Evolutionary conservation across 345 rosid genomes (phyloP).

Genomic region (Punica granatum): DNA sequence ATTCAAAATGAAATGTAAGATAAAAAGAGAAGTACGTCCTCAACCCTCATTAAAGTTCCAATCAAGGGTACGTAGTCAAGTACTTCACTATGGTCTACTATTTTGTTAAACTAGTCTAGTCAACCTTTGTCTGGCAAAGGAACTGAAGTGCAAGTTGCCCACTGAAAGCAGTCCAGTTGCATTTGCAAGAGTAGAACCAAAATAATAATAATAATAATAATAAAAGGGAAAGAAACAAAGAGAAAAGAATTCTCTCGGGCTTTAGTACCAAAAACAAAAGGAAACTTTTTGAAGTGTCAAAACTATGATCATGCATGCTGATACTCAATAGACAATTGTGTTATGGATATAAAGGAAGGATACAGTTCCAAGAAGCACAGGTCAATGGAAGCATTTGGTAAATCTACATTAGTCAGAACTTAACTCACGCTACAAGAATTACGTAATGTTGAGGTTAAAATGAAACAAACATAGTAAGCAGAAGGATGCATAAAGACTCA

Average conservation of each 20-base stretch:
- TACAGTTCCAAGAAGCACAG: background rate
- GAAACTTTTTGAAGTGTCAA: background rate
- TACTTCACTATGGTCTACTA: background rate
- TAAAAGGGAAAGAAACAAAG: too few species aligned
- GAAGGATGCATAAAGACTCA: slow-evolving; percentile 22
- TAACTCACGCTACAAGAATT: background rate
- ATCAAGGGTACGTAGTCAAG: background rate
- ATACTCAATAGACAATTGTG: background rate
- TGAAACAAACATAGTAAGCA: background rate
- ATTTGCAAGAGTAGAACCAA: background rate
- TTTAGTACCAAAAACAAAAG: too few species aligned
- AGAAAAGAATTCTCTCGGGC: too few species aligned
- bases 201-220: background rate
- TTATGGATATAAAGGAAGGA: background rate
- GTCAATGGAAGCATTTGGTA: background rate
- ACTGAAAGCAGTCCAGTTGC: background rate
- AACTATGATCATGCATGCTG: background rate
- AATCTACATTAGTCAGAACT: background rate
- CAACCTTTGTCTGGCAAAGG: background rate
- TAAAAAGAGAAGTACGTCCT: background rate
- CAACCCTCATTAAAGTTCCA: background rate
- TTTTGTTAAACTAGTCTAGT: background rate
- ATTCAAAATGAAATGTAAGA: too few species aligned
- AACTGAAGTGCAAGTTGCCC: background rate
- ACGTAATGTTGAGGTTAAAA: background rate